Percentiles rank a stretch among this genome's conserved stretches.
phyloP scores from a whole-genome alignment of 257 asterid genomes.

The Nicotiana benthamiana region DNA sequence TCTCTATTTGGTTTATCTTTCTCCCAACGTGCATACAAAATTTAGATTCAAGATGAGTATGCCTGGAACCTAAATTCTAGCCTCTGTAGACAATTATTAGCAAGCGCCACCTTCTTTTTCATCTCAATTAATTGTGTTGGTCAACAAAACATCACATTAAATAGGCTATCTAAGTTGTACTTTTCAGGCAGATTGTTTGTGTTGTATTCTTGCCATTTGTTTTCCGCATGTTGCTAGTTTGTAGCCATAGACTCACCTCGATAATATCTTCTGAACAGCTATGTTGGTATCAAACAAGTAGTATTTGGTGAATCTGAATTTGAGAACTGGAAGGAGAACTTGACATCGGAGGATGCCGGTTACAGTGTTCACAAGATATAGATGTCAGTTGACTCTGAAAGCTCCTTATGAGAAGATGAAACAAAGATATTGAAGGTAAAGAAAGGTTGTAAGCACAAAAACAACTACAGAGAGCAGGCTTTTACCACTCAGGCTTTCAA shows the following conservation, averaged over 20 bases:
- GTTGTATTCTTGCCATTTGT: neutral
- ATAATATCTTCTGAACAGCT: slow-evolving; percentile 33
- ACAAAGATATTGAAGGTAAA: neutral
- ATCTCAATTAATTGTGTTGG: neutral
- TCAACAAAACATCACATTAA: neutral
- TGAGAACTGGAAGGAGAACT: slow-evolving; percentile 72
- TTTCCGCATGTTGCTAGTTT: neutral
- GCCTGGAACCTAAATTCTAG: neutral
- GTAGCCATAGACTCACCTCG: neutral
- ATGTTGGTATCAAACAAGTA: slow-evolving; percentile 81
- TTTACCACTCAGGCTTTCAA: neutral
- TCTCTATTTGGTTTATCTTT: too few species aligned
- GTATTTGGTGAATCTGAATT: slow-evolving; percentile 79
- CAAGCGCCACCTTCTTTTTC: neutral
- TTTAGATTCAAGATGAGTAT: neutral
- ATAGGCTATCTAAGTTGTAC: neutral
- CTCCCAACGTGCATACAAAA: neutral
- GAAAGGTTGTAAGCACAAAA: neutral
- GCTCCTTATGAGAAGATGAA: neutral
- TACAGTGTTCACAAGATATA: slow-evolving; percentile 73
- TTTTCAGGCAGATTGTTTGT: neutral
- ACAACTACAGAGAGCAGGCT: neutral
- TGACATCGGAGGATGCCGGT: slow-evolving; percentile 73
- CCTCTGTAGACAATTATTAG: neutral
- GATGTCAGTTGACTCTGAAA: slow-evolving; percentile 13